Evolutionary conservation across 2,329 filamentous ascomycete genomes (phyloP).

Genomic region (Calonectria hongkongensis): DNA sequence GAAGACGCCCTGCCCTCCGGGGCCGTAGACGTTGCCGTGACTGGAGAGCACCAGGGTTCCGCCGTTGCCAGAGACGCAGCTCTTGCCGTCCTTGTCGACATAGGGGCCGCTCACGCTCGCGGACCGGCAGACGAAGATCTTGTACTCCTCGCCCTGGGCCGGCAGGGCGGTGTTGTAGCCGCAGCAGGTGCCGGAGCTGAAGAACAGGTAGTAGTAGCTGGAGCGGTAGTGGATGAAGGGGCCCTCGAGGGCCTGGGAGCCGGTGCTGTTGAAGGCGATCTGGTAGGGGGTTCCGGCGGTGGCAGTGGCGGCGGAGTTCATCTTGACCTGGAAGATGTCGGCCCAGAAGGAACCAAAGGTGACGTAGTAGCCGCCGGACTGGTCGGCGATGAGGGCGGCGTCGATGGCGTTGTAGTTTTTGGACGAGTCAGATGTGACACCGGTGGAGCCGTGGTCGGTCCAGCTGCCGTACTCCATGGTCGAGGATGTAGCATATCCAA

Average conservation of each 20-base stretch:
- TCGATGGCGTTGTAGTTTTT: conserved; percentile 78
- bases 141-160: conserved; percentile 77
- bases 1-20: conserved; percentile 41
- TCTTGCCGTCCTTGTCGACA: conserved; percentile 72
- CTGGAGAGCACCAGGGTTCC: conserved; percentile 40
- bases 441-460: conserved; percentile 75
- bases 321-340: conserved; percentile 76
- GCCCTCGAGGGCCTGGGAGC: conserved; percentile 73
- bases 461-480: conserved; percentile 73
- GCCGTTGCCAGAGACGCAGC: conserved; percentile 70
- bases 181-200: conserved; percentile 77
- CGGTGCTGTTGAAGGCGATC: conserved; percentile 70
- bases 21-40: conserved; percentile 42
- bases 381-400: conserved; percentile 68
- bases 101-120: conserved; percentile 71
- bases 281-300: conserved; percentile 60
- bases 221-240: conserved; percentile 73
- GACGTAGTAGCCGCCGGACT: conserved; percentile 65
- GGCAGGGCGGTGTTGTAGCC: conserved; percentile 71
- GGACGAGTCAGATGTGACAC: conserved; percentile 66
- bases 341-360: conserved; percentile 83
- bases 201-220: conserved; percentile 79
- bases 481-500: conserved; percentile 71
- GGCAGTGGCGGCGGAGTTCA: conserved; percentile 62
- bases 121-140: conserved; percentile 79